These are phyloP conservation scores for Microsporum canis DNA, from an alignment of 2,329 filamentous ascomycete genomes.

Conservation along the genomic window DNA sequence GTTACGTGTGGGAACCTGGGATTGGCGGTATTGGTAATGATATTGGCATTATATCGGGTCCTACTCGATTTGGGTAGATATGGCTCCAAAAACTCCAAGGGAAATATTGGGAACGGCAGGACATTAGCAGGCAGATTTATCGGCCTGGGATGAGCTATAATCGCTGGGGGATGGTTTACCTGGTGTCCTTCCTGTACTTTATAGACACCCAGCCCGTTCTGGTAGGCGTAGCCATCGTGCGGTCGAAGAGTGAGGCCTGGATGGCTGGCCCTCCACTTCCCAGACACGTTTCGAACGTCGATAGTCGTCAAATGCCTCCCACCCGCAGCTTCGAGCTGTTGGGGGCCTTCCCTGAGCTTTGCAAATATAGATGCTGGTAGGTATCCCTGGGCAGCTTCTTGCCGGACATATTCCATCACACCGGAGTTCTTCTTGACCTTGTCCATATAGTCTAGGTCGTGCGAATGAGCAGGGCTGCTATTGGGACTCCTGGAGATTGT, in stretches of 20 bases:
- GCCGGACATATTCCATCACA: slow-evolving; percentile 37
- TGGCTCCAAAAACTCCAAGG: slow-evolving; percentile 38
- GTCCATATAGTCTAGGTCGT: slow-evolving; percentile 39
- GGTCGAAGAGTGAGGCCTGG: slow-evolving; percentile 33
- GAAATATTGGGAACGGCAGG: slow-evolving; percentile 35
- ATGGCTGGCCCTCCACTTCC: slow-evolving; percentile 38
- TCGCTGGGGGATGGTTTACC: slow-evolving; percentile 11
- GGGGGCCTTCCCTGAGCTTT: slow-evolving; percentile 37
- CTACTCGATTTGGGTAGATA: slow-evolving; percentile 37
- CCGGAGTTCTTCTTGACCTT: slow-evolving; percentile 39
- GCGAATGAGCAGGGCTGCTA: slow-evolving; percentile 32
- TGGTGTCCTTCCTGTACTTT: slow-evolving; percentile 18
- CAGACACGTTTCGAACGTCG: slow-evolving; percentile 39
- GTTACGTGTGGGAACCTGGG: slow-evolving; percentile 50
- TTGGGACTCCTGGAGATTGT: slow-evolving; percentile 34
- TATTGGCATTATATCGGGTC: slow-evolving; percentile 6
- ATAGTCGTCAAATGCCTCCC: slow-evolving; percentile 38
- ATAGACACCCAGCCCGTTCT: slow-evolving; percentile 34
- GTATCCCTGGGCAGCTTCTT: slow-evolving; percentile 37
- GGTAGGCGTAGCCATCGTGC: slow-evolving; percentile 37
- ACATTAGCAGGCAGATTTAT: slow-evolving; percentile 27
- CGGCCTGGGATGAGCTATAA: slow-evolving; percentile 9
- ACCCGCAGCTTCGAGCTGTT: slow-evolving; percentile 34
- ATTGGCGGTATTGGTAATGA: slow-evolving; percentile 12
- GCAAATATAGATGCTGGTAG: slow-evolving; percentile 40